Evolutionary conservation across 768 basidiomycete species (phyloP).

Genomic region (Daedaleopsis sinensis): DNA sequence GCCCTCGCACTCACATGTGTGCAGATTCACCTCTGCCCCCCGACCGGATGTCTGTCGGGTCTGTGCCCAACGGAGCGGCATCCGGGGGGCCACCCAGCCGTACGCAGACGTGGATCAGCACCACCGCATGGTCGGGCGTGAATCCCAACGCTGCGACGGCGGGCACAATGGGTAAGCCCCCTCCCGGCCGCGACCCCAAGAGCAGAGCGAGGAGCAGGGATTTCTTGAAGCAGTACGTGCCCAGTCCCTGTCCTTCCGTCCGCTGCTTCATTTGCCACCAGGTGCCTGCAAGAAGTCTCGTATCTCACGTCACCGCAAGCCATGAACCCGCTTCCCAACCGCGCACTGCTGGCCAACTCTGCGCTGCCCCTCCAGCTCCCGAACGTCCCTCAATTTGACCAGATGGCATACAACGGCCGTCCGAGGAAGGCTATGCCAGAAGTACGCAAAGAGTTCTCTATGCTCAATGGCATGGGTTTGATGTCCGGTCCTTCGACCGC

Average conservation of each 20-base stretch:
- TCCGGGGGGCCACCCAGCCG: constrained; percentile 49
- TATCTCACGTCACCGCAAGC: constrained; percentile 97
- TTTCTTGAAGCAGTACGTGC: constrained; percentile 91
- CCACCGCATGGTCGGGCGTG: constrained; percentile 42
- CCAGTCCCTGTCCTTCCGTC: constrained; percentile 4
- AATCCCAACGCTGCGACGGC: constrained; percentile 49
- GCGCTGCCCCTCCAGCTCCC: constrained; percentile 66
- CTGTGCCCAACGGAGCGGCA: constrained; percentile 58
- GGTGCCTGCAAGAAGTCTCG: constrained; percentile 96
- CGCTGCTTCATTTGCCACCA: constrained; percentile 32
- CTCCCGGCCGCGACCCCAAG: constrained; percentile 90
- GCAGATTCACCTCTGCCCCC: constrained; percentile 74
- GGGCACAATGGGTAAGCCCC: constrained; percentile 64
- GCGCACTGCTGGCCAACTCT: constrained; percentile 72
- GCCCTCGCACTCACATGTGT: constrained; percentile 15
- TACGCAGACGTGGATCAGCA: constrained; percentile 58
- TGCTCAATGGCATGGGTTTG: constrained; percentile 62
- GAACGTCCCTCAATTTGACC: constrained; percentile 74
- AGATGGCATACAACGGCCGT: constrained; percentile 74
- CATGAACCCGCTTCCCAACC: constrained; percentile 93
- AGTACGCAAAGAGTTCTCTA: constrained; percentile 66
- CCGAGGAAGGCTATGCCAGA: constrained; percentile 84
- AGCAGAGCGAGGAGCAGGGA: constrained; percentile 92
- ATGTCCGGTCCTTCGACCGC: constrained; percentile 55
- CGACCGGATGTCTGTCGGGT: constrained; percentile 52